These are phyloP conservation scores for Pythium graminicola DNA, from an alignment of 352 stramenopile species.

Conservation along the genomic window DNA sequence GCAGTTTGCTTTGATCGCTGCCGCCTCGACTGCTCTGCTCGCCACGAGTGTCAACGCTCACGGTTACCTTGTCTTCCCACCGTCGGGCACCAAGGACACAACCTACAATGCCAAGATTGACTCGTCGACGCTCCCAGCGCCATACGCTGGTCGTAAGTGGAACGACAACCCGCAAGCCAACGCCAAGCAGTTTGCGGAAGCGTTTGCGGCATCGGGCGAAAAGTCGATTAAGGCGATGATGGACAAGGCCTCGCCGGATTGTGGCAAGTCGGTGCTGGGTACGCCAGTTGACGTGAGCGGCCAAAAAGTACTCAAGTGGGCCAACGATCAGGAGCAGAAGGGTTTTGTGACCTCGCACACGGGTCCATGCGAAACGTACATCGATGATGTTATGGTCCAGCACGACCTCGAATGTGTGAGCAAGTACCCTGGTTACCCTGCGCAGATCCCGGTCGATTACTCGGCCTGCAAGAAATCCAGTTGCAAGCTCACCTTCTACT, in stretches of 20 bases:
- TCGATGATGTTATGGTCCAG: slow-evolving; percentile 28
- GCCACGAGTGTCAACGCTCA: slow-evolving; percentile 32
- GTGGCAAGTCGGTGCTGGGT: slow-evolving; percentile 32
- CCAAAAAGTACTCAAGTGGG: slow-evolving; percentile 36
- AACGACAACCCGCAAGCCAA: slow-evolving; percentile 44
- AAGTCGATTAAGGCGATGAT: slow-evolving; percentile 39
- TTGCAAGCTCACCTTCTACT: slow-evolving; percentile 28
- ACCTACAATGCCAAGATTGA: slow-evolving; percentile 37
- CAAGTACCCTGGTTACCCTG: slow-evolving; percentile 23
- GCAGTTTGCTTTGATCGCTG: slow-evolving; percentile 7
- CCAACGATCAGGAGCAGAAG: slow-evolving; percentile 33
- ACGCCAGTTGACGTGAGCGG: slow-evolving; percentile 34
- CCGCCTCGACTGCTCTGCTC: slow-evolving; percentile 18
- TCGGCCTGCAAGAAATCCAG: slow-evolving; percentile 18
- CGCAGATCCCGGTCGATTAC: slow-evolving; percentile 28
- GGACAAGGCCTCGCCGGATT: slow-evolving; percentile 31
- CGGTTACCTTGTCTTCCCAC: slow-evolving; percentile 40
- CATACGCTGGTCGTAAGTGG: slow-evolving; percentile 50
- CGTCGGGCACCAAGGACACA: slow-evolving; percentile 32
- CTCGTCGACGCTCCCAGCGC: slow-evolving; percentile 23
- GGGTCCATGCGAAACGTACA: slow-evolving; percentile 36
- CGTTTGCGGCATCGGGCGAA: slow-evolving; percentile 36
- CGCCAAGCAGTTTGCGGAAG: slow-evolving; percentile 32
- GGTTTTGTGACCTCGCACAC: slow-evolving; percentile 34
- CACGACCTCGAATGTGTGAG: slow-evolving; percentile 32